A percentile compares a stretch with the other conserved stretches of the same genome.
These are phyloP conservation scores for Dissophora globulifera DNA, from an alignment of 192 early-diverging fungal genomes.

Conservation along the genomic window DNA sequence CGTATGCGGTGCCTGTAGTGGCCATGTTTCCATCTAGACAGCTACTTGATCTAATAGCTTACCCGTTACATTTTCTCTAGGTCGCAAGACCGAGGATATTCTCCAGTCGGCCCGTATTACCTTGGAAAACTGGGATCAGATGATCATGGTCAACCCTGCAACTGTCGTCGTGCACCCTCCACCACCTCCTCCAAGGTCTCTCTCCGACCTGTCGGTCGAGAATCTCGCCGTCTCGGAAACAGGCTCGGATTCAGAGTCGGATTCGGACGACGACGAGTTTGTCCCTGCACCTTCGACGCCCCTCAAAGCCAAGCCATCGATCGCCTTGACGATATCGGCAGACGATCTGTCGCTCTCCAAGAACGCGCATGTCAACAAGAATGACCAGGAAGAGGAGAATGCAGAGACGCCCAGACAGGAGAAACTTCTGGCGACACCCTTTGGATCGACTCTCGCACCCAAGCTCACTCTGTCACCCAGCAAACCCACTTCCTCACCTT, in stretches of 20 bases:
- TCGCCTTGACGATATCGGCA: constrained; percentile 11
- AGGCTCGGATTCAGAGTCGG: constrained; percentile 4
- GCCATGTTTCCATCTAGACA: no score
- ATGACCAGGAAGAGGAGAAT: constrained; percentile 1
- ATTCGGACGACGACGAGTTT: constrained; percentile 25
- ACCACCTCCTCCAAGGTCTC: constrained; percentile 15
- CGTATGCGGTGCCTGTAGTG: no score
- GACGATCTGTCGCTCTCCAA: no score
- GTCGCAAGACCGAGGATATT: constrained; percentile 48
- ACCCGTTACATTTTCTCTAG: no score
- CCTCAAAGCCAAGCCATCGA: constrained; percentile 34
- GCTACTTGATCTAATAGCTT: no score
- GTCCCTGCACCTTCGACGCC: constrained; percentile 39
- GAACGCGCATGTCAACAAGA: neutral
- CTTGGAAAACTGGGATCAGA: constrained; percentile 44
- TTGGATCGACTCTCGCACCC: constrained; percentile 40
- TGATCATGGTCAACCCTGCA: constrained; percentile 29
- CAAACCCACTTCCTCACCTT: constrained; percentile 14
- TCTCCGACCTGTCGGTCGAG: constrained; percentile 4
- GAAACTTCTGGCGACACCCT: constrained; percentile 14
- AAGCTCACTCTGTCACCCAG: constrained; percentile 36
- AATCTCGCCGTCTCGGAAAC: constrained; percentile 20
- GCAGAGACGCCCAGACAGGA: constrained; percentile 4
- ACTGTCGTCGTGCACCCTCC: constrained; percentile 46
- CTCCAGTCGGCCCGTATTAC: constrained; percentile 42